Base-by-base conservation (phyloP, 2,329 filamentous ascomycete species). In the Botrytis paeoniae region DNA sequence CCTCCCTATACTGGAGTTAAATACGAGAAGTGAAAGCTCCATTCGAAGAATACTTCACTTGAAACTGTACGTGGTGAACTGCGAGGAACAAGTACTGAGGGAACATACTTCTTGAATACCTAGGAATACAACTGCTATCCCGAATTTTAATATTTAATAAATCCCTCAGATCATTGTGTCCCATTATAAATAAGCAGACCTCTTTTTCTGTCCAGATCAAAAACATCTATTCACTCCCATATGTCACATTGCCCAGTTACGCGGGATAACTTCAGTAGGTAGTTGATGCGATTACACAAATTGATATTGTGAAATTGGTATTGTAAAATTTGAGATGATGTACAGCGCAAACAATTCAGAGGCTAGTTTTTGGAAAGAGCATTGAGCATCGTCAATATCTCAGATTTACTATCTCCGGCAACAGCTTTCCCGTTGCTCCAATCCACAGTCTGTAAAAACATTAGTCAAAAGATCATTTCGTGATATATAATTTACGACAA, bases 341-440 rank as follows among this genome's bases (percentile, higher is more conserved):
- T 62, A 69, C 32, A 61, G 14, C 43, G 65, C 29, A 59, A 32
- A 71, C 22, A n/a, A 37, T n/a, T 22, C 60, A 63, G 37, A 41
- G 41, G 12, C 62, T 78, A 76, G 32, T 78, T 73, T 72, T 79
- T 78, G 76, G 86, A 84, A 71, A 89, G 81, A 73, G 88, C 85
- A 73, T 89, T 88, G 70, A 98, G 83, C 83, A 97, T 86, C 83
- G 92, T 94, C 80, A 97, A 83, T 75, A 98, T 98, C 84, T 95
- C 92, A 25, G 94, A 97, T 84, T 97, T 91, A 76, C 92, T 91
- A 69, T 93, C 93, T 32, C 93, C 93, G 39, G 89, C 85, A 84
- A 92, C 85, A 64, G 91, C 95, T 82, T 90, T 92, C 76, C 95
- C 96, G 82, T 95, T 95, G 81, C 92, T 93, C 96, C 96, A 98